Evolutionary conservation across 495 filamentous ascomycete genomes (phyloP), one percentile per base, ranked within the genome.

Genomic region (Penicillium odoratum): DNA sequence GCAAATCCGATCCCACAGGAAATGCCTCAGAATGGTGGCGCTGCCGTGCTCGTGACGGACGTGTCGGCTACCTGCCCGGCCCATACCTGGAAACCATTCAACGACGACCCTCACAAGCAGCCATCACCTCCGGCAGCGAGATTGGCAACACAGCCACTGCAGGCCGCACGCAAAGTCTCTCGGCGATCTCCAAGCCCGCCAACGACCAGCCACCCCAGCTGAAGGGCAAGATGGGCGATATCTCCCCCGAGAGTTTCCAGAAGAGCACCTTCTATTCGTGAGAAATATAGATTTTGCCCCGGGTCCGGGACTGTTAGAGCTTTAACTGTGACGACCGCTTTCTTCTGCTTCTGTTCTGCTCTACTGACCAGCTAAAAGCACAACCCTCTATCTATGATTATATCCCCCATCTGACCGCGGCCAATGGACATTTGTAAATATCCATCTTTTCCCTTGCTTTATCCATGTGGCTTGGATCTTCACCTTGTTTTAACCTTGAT

Each of bases 21-120:
- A 90, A 96, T 63, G 86, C 91, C 11, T 89, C 85, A 51, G 92
- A 98, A 69, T 99, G 94, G 94, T 99, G 94, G 94, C 85, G 88
- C 56, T 99, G 94, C 74, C 81, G 94, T 55, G 89, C 93, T n/a
- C 80, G 95, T 48, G 92, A 98, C 68, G 92, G 91, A 16, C 78
- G 91, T 18, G 86, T 97, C 48, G 94, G 94, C 3, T 99, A 97
- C 67, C 80, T 99, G 10, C 94, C 94, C 6, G 82, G 86, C 4
- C 88, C 89, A 0, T 99, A 97, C 74, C 80, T 99, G 50, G 92
- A 96, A 75, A 81, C 85, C 7, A 88, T 95, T 56, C 83, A 88
- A 65, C 78, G 89, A 59, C 85, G 86, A 69, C 86, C 85, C 36
- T 77, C 77, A 2, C 84, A 80, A 62, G 78, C 85, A 47, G 78